phyloP scores from a whole-genome alignment of 2,329 filamentous ascomycete species.

The Sphaerostilbella broomeana region DNA sequence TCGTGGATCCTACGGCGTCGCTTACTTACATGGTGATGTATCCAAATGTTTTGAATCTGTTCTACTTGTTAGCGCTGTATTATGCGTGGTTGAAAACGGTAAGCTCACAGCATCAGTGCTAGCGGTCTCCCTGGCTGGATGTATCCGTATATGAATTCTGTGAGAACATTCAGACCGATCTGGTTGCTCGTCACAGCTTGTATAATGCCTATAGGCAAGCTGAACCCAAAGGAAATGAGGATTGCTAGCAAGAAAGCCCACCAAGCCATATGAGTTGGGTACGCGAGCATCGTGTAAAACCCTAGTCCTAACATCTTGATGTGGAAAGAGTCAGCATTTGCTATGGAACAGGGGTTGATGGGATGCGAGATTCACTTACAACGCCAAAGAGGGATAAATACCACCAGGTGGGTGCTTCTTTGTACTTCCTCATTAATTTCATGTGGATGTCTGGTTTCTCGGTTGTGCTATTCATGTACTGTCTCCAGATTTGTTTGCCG shows the following conservation, averaged over 20 bases:
- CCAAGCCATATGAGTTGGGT: conserved; percentile 62
- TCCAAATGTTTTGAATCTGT: conserved; percentile 56
- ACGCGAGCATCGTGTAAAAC: conserved; percentile 50
- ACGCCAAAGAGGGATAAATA: conserved; percentile 51
- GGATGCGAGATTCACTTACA: conserved; percentile 30
- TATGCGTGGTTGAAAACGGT: not conserved
- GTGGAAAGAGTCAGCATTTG: conserved; percentile 6
- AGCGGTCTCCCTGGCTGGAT: conserved; percentile 66
- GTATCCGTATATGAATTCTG: conserved; percentile 68
- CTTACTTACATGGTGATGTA: conserved; percentile 49
- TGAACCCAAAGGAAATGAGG: conserved; percentile 55
- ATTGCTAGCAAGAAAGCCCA: conserved; percentile 66
- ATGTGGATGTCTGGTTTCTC: conserved; percentile 60
- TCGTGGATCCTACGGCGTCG: too few relatives aligned
- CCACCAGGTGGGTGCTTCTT: conserved; percentile 59
- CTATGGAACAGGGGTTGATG: not conserved
- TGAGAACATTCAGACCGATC: conserved; percentile 67
- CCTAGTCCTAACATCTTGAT: conserved; percentile 48
- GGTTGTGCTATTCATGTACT: conserved; percentile 51
- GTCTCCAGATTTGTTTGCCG: conserved; percentile 57
- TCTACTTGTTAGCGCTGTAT: not conserved
- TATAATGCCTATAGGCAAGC: conserved; percentile 62
- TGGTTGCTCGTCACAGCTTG: conserved; percentile 64
- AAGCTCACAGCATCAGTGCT: conserved; percentile 61
- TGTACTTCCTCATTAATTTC: conserved; percentile 57